These are phyloP conservation scores for Voacanga thouarsii DNA, from an alignment of 257 asterid genomes.

Conservation along the genomic window DNA sequence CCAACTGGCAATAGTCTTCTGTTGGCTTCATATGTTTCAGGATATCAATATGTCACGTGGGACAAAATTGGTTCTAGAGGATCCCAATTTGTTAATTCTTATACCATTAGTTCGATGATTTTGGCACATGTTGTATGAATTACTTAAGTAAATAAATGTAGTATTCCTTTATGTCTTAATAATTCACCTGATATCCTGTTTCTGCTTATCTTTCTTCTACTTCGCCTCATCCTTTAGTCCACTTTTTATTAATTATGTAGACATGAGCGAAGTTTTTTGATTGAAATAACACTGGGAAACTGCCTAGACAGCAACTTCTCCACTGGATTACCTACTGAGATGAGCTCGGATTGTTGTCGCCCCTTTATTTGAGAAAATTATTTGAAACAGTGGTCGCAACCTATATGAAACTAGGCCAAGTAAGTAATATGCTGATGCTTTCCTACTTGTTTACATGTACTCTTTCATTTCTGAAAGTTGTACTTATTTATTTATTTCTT, in stretches of 20 bases:
- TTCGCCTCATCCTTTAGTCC: neutral
- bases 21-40: too few species aligned
- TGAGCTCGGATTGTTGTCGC: conserved; percentile 92
- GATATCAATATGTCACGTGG: neutral
- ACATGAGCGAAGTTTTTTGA: neutral
- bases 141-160: neutral
- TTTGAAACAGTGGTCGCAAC: conserved; percentile 99
- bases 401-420: conserved; percentile 93
- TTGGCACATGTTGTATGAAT: neutral
- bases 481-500: neutral
- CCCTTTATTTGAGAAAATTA: conserved; percentile 78
- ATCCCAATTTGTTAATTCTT: neutral
- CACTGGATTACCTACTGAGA: conserved; percentile 55
- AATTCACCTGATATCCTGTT: neutral
- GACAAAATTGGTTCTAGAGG: neutral
- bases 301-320: conserved; percentile 64
- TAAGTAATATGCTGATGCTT: conserved; percentile 26
- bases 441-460: neutral
- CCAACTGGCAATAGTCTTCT: too few species aligned
- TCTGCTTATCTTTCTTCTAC: neutral
- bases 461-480: neutral
- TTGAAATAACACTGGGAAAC: conserved; percentile 19
- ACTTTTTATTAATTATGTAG: neutral
- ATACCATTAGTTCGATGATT: neutral
- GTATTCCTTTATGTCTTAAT: neutral